Evolutionary conservation across 2,329 filamentous ascomycete species (phyloP), one percentile per base, ranked within the genome.

Genomic region (Colletotrichum noveboracense): DNA sequence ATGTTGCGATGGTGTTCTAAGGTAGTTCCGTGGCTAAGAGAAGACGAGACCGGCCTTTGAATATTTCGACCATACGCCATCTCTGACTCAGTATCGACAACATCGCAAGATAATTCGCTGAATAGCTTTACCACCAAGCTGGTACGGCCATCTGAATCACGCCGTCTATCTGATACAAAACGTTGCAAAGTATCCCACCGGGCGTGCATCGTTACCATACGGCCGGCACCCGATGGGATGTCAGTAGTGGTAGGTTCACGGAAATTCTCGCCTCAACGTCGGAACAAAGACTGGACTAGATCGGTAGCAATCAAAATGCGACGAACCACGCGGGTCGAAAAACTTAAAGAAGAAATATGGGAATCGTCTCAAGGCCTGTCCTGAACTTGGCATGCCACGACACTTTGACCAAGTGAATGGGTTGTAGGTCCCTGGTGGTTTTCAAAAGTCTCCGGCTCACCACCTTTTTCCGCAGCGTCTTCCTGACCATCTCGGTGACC

Each of bases 11-110:
- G n/a, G 9, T 13, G 43, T 3, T 21, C n/a, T 5, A 21, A 21
- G 2, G n/a, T 21, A 52, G 6, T 52, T 13, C 12, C 2, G 0
- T 3, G 12, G 12, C 6, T 10, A 7, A 1, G n/a, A 52, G n/a
- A 52, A 13, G 43, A 52, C n/a, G 43, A 52, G 43, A 21, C 3
- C 43, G n/a, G 3, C 6, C 43, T 21, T 52, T 52, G 21, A 52
- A 13, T 52, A 21, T 21, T 13, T 4, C n/a, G 12, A 52, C 43
- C 43, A 24, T 13, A 52, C 12, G 4, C 43, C n/a, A 5, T 7
- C n/a, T 21, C n/a, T 1, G n/a, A 13, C 21, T 52, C 10, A n/a
- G 38, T 6, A 12, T 48, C 38, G 38, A 4, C 38, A n/a, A 3
- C 10, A n/a, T n/a, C 9, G 18, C 43, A 52, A 24, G 10, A 52